Base-by-base conservation (phyloP, 2,329 filamentous ascomycete species). In the Ciborinia camelliae region DNA sequence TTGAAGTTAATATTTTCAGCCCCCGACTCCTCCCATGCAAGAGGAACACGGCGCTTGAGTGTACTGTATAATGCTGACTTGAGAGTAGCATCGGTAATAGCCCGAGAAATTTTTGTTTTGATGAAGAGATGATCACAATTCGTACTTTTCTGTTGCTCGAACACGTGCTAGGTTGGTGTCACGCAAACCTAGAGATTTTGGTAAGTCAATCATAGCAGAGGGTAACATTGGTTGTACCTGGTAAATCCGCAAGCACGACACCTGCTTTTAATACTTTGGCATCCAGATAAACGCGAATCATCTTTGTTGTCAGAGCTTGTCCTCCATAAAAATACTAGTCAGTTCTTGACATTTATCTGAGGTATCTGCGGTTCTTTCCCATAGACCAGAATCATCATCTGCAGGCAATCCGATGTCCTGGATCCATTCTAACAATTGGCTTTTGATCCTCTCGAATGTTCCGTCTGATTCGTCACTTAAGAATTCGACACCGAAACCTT, bases 131-230 rank as follows among this genome's bases (percentile, higher is more conserved):
- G 73, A 54, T 77, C 73, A 68, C 76, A 77, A 32, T 71, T 73
- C 41, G 59, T 77, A 77, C 28, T 72, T 71, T 45, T 77, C 72
- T n/a, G 76, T 76, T 8, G 71, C 72, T 63, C 71, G 67, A 2
- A 77, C 73, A 65, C 76, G 71, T 15, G 76, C 76, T 41, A 76
- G 55, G 65, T 77, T 77, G 1, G 75, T 75, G 63, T 78, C 74
- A 57, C 76, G 73, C 4, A 76, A 68, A n/a, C 70, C 74, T 70
- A 52, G 20, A 51, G 9, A 10, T 28, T 18, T 32, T 6, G 28
- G 28, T 23, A 14, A 30, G 28, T 18, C 5, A 9, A 20, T 37
- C 30, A n/a, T 10, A n/a, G 51, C 8, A n/a, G 26, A 53, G 3
- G 6, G 30, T 39, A 12, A 39, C 5, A 15, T 39, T 39, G 12